Base-by-base conservation (phyloP, 768 basidiomycete genomes). In the Tephrocybe rancida region DNA sequence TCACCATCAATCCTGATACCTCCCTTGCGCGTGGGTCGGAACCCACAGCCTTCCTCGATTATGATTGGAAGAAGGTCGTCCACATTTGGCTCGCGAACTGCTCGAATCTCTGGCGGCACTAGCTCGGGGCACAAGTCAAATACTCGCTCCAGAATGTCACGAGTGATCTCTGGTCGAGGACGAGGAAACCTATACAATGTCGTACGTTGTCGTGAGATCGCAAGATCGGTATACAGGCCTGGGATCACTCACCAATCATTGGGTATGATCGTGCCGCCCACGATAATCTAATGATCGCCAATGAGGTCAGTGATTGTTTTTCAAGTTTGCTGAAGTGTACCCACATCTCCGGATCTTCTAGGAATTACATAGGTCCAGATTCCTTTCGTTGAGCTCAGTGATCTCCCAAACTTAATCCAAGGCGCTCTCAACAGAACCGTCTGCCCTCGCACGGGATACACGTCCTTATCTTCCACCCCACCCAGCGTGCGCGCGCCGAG, bases 401-500 rank as follows among this genome's bases (percentile, higher is more conserved):
- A 80, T 48, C 74, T 69, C 6, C 85, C 85, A 62, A 76, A 81
- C 24, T 82, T 77, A 41, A 91, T 73, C 71, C 80, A 78, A 0
- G 90, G 87, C 2, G 90, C 89, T 34, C 81, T 69, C 19, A 95
- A 75, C 14, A 94, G 67, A 7, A 95, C 84, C 0, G 90, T 87
- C 70, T 96, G 95, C 7, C 94, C 94, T 38, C 92, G 78, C 57
- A 94, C 80, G 0, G 94, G 92, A 64, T 82, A 84, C 21, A 94
- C 72, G 21, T 72, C 73, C 53, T 77, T 76, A 66, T 97, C 95
- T 62, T 94, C 86, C 1, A 95, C 84, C 5, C 93, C 94, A 13
- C 89, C 82, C 37, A 96, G 76, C 10, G 80, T 81, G 42, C 81
- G 76, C 8, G 90, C 84, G 8, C 88, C 87, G 9, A 92, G 71